Conservation (phyloP, 2,329 filamentous ascomycete genomes). For the Fusarium redolens region DNA sequence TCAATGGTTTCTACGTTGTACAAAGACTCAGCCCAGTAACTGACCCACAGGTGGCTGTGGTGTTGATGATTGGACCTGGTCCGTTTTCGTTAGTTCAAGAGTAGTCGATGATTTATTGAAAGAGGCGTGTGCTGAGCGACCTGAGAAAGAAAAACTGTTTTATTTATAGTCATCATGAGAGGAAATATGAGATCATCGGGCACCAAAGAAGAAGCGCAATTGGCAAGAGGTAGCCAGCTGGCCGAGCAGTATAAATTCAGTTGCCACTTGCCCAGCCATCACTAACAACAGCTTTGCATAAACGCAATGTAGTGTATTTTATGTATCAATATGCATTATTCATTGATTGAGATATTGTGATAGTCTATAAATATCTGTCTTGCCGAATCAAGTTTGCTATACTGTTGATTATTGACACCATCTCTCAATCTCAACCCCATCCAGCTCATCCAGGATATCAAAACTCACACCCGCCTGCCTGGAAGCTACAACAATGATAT, state of each 20-base stretch:
- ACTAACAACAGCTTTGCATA: not conserved
- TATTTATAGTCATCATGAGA: not conserved
- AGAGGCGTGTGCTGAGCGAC: not conserved
- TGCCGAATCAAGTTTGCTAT: not conserved
- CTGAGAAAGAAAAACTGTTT: not conserved
- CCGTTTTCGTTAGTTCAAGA: not conserved
- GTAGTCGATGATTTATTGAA: not conserved
- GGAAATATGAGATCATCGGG: not conserved
- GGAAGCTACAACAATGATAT: conserved; percentile 55
- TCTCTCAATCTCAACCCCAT: conserved; percentile 52
- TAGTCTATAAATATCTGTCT: not conserved
- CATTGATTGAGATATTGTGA: too few relatives aligned
- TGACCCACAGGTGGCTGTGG: conserved; percentile 1
- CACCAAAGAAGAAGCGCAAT: not conserved
- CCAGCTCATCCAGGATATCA: conserved; percentile 49
- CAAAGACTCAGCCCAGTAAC: conserved; percentile 11
- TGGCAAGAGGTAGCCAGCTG: not conserved
- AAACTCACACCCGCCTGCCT: conserved; percentile 55
- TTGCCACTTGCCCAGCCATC: conserved; percentile 13
- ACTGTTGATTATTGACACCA: conserved; percentile 45
- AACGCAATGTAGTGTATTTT: not conserved
- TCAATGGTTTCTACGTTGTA: conserved; percentile 16
- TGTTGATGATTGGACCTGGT: not conserved
- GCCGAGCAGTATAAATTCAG: not conserved
- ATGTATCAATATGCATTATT: not conserved